Evolutionary conservation across 225 moss, liverwort and hornwort species (phyloP), one percentile per base, ranked within the genome.

Genomic region (Bryoerythrophyllum caledonicum): DNA sequence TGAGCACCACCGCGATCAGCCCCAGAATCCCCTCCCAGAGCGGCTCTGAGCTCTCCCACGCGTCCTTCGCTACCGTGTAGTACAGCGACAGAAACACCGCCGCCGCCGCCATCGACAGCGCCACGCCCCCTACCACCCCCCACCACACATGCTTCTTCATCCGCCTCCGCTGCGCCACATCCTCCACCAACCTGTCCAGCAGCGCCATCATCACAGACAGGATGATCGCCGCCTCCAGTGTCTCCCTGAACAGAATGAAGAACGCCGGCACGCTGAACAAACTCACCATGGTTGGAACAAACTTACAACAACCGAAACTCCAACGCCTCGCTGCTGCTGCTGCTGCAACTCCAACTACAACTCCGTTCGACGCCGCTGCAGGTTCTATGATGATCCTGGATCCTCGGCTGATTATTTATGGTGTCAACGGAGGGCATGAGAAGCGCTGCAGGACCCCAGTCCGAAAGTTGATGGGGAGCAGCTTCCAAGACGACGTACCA

Each of bases 261-360:
- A 91, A 93, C 38, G 90, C 90, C 9, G 91, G 91, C 16, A 91
- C 88, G 30, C 91, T 93, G 79, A 91, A 93, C 15, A 93, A 43
- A 53, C 76, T 67, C 80, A 90, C 91, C 93, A 93, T 93, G 48
- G 67, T 63, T 85, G 77, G 8, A 55, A 44, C 30, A n/a, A 34
- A 34, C 34, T 34, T 34, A 34, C 34, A 34, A n/a, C n/a, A n/a
- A n/a, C n/a, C n/a, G n/a, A n/a, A n/a, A n/a, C n/a, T n/a, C n/a
- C n/a, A n/a, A n/a, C n/a, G n/a, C n/a, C 32, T 46, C 46, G 46
- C 3, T 15, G 46, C 46, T 46, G 46, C 46, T 46, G 46, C 11
- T 10, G 10, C 11, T 46, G 2, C 46, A 2, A 10, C 14, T n/a
- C n/a, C n/a, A n/a, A n/a, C n/a, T n/a, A n/a, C n/a, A 34, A 34